Evolutionary conservation across 2,329 filamentous ascomycete species (phyloP), one percentile per base, ranked within the genome.

Genomic region (Karstenula rhodostoma): DNA sequence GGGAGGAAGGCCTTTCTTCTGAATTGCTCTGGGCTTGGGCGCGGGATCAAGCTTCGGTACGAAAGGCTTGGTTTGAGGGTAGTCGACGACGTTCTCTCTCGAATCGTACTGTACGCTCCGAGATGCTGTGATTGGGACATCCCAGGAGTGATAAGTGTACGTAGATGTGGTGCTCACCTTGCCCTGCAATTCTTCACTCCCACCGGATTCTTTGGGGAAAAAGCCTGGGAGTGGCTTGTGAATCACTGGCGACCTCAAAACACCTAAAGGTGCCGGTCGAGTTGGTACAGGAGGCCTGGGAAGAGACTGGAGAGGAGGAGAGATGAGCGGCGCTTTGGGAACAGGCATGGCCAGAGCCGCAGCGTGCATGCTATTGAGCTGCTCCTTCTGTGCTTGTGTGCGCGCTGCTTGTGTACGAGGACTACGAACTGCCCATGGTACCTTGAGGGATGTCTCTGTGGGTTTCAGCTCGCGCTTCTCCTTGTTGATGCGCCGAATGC

Each of bases 401-500:
- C 13, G 19, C n/a, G 4, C 7, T 27, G 49, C 49, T 9, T 42
- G 22, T 23, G 33, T 27, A 27, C 22, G 19, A 4, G 32, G 22
- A 2, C 7, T 44, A 5, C 19, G 44, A 19, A 15, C 37, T 6
- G 35, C 35, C 35, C 35, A 37, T 17, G 42, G n/a, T 56, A 15
- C 27, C 23, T n/a, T 29, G 10, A 40, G 37, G n/a, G 37, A 17
- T n/a, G 27, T 13, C 12, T 46, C 13, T 29, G 7, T 50, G 27
- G 8, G 22, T 50, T 27, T 60, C 32, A 35, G 22, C 53, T 37
- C 48, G 8, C 52, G 33, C 12, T 57, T 63, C 48, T 56, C 60
- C 19, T 64, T 66, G 2, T 63, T 59, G 35, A 50, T 48, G 35
- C 46, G 49, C 50, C 61, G 62, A 8, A 70, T 61, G 13, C 59